Evolutionary conservation across 257 asterid species (phyloP), one percentile per base, ranked within the genome.

Genomic region (Solanum bulbocastanum): DNA sequence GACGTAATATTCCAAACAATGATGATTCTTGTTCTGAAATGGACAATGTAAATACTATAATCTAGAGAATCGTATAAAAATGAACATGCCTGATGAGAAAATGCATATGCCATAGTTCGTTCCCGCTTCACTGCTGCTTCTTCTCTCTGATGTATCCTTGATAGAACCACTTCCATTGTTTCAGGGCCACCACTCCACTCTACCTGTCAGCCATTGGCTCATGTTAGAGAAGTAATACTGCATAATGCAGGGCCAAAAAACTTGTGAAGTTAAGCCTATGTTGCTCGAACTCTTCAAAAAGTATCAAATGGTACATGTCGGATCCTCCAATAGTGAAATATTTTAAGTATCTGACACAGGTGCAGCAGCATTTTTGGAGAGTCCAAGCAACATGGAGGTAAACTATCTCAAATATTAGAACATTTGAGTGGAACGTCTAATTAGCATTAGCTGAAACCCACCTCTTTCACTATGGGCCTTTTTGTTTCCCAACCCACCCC

Each of bases 51-150:
- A 81, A 44, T 2, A 69, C 68, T 30, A 81, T 46, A 81, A 46
- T 1, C n/a, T 18, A 46, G 68, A 81, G 68, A 81, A 81, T 46
- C 42, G 1, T 27, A 81, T 30, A 9, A 81, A 49, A 44, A 16
- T 32, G 69, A 62, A 87, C 87, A 35, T 27, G 92, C 99, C 94
- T 97, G 99, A 90, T 96, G 99, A 66, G 98, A 89, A 87, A 95
- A 97, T 79, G 99, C 98, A 87, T 97, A 97, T 11, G 99, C 98
- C 98, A 96, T 91, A 22, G 99, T 94, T 79, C 99, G 93, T 87
- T 97, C 98, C 74, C 99, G 94, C 92, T 89, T 97, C 87, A 92
- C 93, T 11, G 99, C 94, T 46, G 99, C 99, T 90, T 91, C 96
- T 92, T 96, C 99, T 92, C 99, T 90, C 88, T 92, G 95, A 89